Evolutionary conservation across 371 early-diverging fungal genomes (phyloP).

Genomic region (Conidiobolus incongruus): DNA sequence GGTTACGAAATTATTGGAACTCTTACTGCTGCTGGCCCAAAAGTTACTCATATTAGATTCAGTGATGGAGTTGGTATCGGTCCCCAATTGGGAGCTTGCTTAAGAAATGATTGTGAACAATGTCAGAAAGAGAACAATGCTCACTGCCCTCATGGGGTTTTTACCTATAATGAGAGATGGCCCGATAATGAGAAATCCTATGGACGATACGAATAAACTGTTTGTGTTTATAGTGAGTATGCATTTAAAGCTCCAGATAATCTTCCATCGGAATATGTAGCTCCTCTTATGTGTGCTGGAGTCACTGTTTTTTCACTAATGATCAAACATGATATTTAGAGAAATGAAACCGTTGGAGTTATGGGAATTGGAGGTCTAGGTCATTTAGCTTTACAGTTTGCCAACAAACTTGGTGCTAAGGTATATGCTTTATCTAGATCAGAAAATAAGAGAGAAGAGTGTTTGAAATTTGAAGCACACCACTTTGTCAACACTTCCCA

Average conservation of each 20-base stretch:
- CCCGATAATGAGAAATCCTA: conserved; percentile 8
- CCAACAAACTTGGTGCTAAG: conserved; percentile 25
- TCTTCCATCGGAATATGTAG: conserved; percentile 16
- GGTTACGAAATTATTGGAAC: too few species aligned
- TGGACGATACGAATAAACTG: conserved; percentile 19
- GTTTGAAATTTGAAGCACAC: too few species aligned
- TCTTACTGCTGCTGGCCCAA: conserved; percentile 25
- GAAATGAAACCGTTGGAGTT: conserved; percentile 32
- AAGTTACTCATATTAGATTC: conserved; percentile 22
- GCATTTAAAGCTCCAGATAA: conserved; percentile 24
- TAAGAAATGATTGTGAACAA: conserved; percentile 19
- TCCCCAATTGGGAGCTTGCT: conserved; percentile 24
- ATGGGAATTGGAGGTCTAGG: conserved; percentile 49
- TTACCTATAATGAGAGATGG: too few species aligned
- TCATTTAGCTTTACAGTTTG: conserved; percentile 45
- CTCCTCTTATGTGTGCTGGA: too few species aligned
- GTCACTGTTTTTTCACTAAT: conserved; percentile 40
- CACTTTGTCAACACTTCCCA: too few species aligned
- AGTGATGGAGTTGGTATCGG: conserved; percentile 61
- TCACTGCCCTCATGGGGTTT: conserved; percentile 26
- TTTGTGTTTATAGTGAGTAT: conserved; percentile 16
- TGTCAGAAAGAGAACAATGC: conserved; percentile 52
- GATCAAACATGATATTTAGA: conserved; percentile 20
- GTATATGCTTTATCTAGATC: conserved; percentile 42
- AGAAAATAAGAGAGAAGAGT: conserved; percentile 26